Conservation (phyloP, 129 eudicot genomes). For the Centella asiatica region DNA sequence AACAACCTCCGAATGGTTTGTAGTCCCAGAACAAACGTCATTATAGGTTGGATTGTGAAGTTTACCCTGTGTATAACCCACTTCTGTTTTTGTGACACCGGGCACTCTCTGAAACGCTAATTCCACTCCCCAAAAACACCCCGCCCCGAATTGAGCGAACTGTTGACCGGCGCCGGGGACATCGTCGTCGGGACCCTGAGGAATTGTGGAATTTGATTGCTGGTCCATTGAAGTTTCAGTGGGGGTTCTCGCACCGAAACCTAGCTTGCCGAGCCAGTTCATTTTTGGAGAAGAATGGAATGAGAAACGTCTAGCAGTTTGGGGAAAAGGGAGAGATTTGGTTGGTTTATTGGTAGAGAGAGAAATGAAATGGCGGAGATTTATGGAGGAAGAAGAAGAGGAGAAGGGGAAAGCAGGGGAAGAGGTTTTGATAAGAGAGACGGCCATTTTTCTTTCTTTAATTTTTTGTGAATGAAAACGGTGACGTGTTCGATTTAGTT, state of each 20-base stretch:
- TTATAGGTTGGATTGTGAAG: conserved; percentile 61
- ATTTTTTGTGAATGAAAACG: neutral
- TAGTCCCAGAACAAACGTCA: conserved; percentile 69
- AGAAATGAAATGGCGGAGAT: neutral
- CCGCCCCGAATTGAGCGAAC: conserved; percentile 75
- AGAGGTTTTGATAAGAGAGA: neutral
- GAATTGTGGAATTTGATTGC: conserved; percentile 29
- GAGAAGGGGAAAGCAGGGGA: neutral
- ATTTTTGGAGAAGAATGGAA: conserved; percentile 32
- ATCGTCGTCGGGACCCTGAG: conserved; percentile 75
- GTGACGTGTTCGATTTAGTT: neutral
- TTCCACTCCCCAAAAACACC: conserved; percentile 87
- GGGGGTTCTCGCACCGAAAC: conserved; percentile 54
- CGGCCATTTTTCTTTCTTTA: neutral
- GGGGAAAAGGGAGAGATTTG: neutral
- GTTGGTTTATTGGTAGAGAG: neutral
- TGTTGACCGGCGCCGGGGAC: conserved; percentile 57
- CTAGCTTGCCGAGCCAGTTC: conserved; percentile 52
- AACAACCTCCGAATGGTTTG: conserved; percentile 75
- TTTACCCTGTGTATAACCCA: conserved; percentile 65
- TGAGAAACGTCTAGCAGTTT: conserved; percentile 15
- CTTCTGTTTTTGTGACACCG: conserved; percentile 80
- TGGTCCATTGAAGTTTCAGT: conserved; percentile 28
- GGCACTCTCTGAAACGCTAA: conserved; percentile 74
- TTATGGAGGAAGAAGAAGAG: neutral